phyloP scores from a whole-genome alignment of 306 rosid species.

The Trichosanthes cucumerina region DNA sequence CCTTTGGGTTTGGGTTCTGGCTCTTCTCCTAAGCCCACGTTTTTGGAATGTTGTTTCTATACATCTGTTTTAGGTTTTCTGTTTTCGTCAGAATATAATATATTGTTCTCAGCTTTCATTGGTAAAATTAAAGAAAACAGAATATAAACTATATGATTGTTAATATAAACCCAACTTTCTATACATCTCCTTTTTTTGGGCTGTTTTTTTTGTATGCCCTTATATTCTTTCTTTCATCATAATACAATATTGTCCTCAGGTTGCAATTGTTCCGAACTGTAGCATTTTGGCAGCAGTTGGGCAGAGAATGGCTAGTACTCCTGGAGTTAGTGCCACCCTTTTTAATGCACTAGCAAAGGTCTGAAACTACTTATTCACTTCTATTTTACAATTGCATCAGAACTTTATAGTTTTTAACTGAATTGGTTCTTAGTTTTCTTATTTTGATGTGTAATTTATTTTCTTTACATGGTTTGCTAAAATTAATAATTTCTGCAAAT shows the following conservation, averaged over 20 bases:
- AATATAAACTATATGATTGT: not conserved
- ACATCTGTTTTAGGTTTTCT: not conserved
- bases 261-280: slow-evolving; percentile 80
- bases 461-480: not conserved
- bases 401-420: not conserved
- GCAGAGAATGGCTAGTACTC: slow-evolving; percentile 99
- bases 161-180: not conserved
- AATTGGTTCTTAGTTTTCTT: not conserved
- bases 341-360: slow-evolving; percentile 98
- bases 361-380: slow-evolving; percentile 15
- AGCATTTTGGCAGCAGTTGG: slow-evolving; percentile 98
- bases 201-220: not conserved
- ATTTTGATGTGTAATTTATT: not conserved
- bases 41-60: not conserved
- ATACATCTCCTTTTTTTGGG: not conserved
- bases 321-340: slow-evolving; percentile 97
- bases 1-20: not conserved
- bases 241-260: slow-evolving; percentile 37
- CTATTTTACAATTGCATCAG: not conserved
- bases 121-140: not conserved
- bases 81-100: not conserved
- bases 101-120: not conserved
- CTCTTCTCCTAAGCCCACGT: not conserved
- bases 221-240: not conserved
- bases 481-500: not conserved